A percentile compares a stretch with the other conserved stretches of the same genome.
phyloP scores from a whole-genome alignment of 78 protist species.

The Goniomonas avonlea region DNA sequence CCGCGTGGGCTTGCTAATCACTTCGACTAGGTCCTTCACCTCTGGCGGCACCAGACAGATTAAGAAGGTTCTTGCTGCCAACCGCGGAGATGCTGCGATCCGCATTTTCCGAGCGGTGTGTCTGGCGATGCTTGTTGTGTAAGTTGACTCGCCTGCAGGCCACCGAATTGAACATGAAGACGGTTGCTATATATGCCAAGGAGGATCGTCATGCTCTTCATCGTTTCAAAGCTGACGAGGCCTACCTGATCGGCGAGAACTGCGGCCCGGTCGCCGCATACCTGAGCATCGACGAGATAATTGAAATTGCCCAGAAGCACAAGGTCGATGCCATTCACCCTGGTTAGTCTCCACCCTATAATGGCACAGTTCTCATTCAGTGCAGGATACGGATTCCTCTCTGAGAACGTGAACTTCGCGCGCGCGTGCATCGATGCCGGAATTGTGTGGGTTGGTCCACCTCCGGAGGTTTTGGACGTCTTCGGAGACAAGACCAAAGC shows the following conservation, averaged over 20 bases:
- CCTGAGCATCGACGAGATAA: slow-evolving; percentile 45
- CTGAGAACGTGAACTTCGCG: slow-evolving; percentile 32
- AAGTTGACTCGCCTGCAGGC: too few relatives aligned
- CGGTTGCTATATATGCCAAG: slow-evolving; percentile 38
- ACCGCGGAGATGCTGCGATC: slow-evolving; percentile 54
- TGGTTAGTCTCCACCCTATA: background rate
- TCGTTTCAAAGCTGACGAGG: slow-evolving; percentile 55
- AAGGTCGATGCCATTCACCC: slow-evolving; percentile 58
- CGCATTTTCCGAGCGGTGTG: slow-evolving; percentile 49
- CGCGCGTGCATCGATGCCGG: slow-evolving; percentile 14
- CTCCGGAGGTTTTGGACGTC: background rate
- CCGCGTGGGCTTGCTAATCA: too few relatives aligned
- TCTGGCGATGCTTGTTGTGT: too few relatives aligned
- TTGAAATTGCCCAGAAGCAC: slow-evolving; percentile 39
- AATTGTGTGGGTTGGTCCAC: slow-evolving; percentile 35
- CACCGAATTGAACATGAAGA: slow-evolving; percentile 30
- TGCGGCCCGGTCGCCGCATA: slow-evolving; percentile 52
- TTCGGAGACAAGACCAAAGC: slow-evolving; percentile 38
- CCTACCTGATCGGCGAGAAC: slow-evolving; percentile 35
- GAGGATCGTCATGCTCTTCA: slow-evolving; percentile 8
- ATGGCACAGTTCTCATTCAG: background rate
- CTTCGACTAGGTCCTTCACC: too few relatives aligned
- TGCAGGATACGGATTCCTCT: slow-evolving; percentile 28
- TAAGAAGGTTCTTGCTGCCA: slow-evolving; percentile 44
- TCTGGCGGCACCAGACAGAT: background rate